A percentile compares a stretch with the other conserved stretches of the same genome.
These are phyloP conservation scores for Solanum megistacrolobum DNA, from an alignment of 257 asterid genomes.

Conservation along the genomic window DNA sequence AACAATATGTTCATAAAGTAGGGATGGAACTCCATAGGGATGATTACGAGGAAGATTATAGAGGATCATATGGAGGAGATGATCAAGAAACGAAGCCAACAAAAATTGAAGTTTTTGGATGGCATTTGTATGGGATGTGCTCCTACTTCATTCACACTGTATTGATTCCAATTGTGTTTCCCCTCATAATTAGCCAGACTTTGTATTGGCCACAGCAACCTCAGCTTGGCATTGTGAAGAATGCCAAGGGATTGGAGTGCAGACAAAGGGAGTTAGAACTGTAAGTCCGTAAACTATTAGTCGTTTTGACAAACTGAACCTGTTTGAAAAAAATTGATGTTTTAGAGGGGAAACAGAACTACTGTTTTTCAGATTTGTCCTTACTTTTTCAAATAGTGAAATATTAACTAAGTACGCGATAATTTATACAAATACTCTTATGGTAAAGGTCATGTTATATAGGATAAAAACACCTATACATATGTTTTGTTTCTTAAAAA, in stretches of 20 bases:
- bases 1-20: conserved; percentile 32
- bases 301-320: not conserved
- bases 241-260: conserved; percentile 46
- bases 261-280: conserved; percentile 37
- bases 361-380: not conserved
- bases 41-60: conserved; percentile 16
- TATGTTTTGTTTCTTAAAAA: not conserved
- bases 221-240: conserved; percentile 47
- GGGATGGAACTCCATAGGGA: conserved; percentile 40
- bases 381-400: not conserved
- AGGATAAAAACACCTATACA: not conserved
- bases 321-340: not conserved
- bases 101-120: conserved; percentile 44
- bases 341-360: not conserved
- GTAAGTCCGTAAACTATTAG: conserved; percentile 32
- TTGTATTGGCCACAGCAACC: conserved; percentile 44
- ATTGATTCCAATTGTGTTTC: conserved; percentile 65
- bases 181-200: conserved; percentile 75
- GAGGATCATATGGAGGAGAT: conserved; percentile 18
- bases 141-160: conserved; percentile 70
- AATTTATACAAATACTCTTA: not conserved
- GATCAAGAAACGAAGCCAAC: conserved; percentile 47
- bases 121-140: conserved; percentile 80
- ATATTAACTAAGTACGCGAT: not conserved
- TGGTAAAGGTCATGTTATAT: not conserved